Base-by-base conservation (phyloP, 306 rosid species). In the Malus fusca region DNA sequence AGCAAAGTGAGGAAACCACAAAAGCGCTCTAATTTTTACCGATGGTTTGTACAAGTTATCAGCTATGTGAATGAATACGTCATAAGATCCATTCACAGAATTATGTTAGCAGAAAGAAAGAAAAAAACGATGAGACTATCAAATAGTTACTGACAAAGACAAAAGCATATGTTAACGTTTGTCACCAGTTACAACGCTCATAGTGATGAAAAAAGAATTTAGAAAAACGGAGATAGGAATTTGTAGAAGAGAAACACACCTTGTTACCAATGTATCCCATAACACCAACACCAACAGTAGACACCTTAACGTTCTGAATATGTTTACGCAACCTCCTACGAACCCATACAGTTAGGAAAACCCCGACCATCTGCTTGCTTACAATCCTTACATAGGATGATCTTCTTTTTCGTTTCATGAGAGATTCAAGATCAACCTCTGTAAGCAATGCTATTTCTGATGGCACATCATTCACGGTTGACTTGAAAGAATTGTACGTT, bases 201-300 rank as follows among this genome's bases (percentile, higher is more conserved):
- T 14, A 31, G 25, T 7, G 21, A 55, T 11, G 43, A 66, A 22
- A 42, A 30, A 18, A 7, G 23, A 52, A 51, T 21, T 25, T 15
- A 64, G 9, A 33, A 58, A 59, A 61, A 80, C 22, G 4, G 55
- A 72, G 44, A 19, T 42, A 51, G 55, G 22, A 73, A 37, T 53
- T 26, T 67, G 61, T 13, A 67, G 80, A 73, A 79, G 42, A 63
- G 84, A 42, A 79, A 42, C 76, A 31, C 65, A 91, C 98, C 98
- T 94, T 94, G 95, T 94, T 94, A 43, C 98, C 98, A 77, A 91
- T 94, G 76, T 90, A 94, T 76, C 98, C 98, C 98, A 94, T 91
- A 61, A 94, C 93, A 68, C 98, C 98, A 84, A 94, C 98, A 73
- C 98, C 98, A 73, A 91, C 97, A 68, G 88, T 91, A 69, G 98